Conservation (phyloP, 148 eudicot genomes). For the Pouteria glomerata region DNA sequence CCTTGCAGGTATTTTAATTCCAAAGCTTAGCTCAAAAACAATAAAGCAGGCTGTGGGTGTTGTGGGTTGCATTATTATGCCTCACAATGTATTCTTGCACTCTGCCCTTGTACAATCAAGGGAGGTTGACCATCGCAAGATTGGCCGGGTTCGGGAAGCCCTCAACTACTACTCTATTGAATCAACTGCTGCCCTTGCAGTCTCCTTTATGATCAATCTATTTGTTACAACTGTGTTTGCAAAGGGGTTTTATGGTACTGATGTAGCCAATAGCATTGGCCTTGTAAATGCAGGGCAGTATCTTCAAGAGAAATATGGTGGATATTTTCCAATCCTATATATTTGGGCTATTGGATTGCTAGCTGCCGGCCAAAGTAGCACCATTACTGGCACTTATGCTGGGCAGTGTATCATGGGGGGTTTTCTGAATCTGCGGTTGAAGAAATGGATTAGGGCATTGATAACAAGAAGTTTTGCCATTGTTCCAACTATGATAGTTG, state of each 20-base stretch:
- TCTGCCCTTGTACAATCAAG: constrained; percentile 96
- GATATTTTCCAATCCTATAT: constrained; percentile 71
- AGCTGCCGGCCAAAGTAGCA: constrained; percentile 99
- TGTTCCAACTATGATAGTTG: constrained; percentile 84
- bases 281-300: constrained; percentile 84
- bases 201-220: constrained; percentile 84
- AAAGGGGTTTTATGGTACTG: constrained; percentile 83
- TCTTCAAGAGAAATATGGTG: constrained; percentile 85
- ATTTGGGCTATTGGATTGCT: constrained; percentile 91
- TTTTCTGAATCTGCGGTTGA: constrained; percentile 64
- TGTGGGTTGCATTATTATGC: constrained; percentile 98
- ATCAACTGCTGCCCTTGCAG: constrained; percentile 60
- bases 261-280: constrained; percentile 69
- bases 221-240: constrained; percentile 93
- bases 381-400: constrained; percentile 96
- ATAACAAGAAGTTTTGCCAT: constrained; percentile 94
- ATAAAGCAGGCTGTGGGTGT: constrained; percentile 95
- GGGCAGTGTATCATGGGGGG: constrained; percentile 99
- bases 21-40: constrained; percentile 85
- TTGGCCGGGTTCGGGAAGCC: constrained; percentile 79
- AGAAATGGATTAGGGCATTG: constrained; percentile 95
- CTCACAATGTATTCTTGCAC: constrained; percentile 94
- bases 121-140: constrained; percentile 65
- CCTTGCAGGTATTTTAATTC: constrained; percentile 66
- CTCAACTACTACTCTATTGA: constrained; percentile 84